These are phyloP conservation scores for Capronia coronata DNA, from an alignment of 2,329 filamentous ascomycete species.

Conservation along the genomic window DNA sequence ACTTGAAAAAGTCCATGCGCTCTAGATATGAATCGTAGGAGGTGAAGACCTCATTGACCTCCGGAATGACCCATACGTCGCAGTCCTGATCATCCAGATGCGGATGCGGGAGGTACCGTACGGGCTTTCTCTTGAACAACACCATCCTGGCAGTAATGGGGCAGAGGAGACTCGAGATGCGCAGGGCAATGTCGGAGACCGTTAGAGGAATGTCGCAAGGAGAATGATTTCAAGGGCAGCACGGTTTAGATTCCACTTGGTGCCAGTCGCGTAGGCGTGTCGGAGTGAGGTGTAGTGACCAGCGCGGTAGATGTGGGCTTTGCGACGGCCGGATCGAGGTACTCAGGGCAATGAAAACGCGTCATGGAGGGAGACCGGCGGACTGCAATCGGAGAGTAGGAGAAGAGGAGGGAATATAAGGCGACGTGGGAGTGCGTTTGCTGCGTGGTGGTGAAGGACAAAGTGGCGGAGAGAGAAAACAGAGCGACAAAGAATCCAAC, in stretches of 20 bases:
- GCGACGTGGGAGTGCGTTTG: constrained; percentile 2
- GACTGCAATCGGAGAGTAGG: constrained; percentile 7
- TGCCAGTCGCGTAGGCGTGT: constrained; percentile 12
- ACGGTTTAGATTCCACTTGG: constrained; percentile 7
- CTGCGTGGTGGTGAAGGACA: constrained; percentile 10
- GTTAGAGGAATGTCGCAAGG: not conserved
- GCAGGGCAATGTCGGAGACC: constrained; percentile 1
- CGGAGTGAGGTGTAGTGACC: not conserved
- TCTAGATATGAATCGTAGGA: constrained; percentile 82
- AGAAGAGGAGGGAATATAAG: constrained; percentile 5
- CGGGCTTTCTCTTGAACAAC: constrained; percentile 90
- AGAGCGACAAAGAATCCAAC: constrained; percentile 16
- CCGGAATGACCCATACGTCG: constrained; percentile 86
- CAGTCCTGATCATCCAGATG: constrained; percentile 70
- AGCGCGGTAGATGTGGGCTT: constrained; percentile 8
- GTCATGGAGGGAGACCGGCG: constrained; percentile 14
- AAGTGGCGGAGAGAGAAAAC: not conserved
- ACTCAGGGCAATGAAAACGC: constrained; percentile 21
- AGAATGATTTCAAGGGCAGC: constrained; percentile 4
- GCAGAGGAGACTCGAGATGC: not conserved
- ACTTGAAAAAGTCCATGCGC: constrained; percentile 41
- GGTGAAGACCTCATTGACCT: constrained; percentile 83
- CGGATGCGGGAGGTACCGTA: constrained; percentile 68
- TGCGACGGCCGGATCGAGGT: constrained; percentile 14
- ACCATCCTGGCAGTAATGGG: constrained; percentile 54